Base-by-base conservation (phyloP, 1,284 basidiomycete genomes). In the Sanghuangporus baumii region DNA sequence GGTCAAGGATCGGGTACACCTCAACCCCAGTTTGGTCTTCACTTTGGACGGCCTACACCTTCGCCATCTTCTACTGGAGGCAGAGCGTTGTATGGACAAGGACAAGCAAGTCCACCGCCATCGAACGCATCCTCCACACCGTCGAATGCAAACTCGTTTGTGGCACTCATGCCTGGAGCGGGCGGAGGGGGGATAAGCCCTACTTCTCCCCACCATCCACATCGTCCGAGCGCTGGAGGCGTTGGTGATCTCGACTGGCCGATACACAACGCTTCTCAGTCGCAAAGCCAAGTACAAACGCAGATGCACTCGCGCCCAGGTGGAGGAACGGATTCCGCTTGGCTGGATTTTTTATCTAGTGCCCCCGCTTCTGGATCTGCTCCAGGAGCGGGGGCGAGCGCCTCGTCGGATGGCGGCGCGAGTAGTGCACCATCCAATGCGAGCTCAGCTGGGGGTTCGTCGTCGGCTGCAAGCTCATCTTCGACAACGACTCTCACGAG, bases 321-420 rank as follows among this genome's bases (percentile, higher is more conserved):
- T 20, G 63, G 64, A 36, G 56, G 56, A 23, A 18, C 36, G 14
- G 43, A 57, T 38, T 57, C 52, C 7, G 41, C 54, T 4, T 65
- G 64, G 64, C 60, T 65, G 55, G 64, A 65, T 62, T 65, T 65
- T 62, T 62, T 65, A 58, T 65, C 64, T 62, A 55, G 46, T 51
- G 60, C 58, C 51, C 59, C 64, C 50, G 55, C 64, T 9, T 43
- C 55, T 52, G 64, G 55, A 23, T 38, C 47, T 12, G 60, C 60
- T 20, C 52, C 55, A n/a, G 60, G 52, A 40, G 23, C 41, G n/a
- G 59, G 63, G 54, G 86, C 82, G 59, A 73, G 68, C 2, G 77
- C 34, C 18, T 31, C 55, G 18, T 41, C 43, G 36, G 87, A 70
- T 0, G 82, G 76, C 5, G 84, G 85, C 0, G 85, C 87, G 26